phyloP scores from a whole-genome alignment of 129 eudicot species.

The Deinandra increscens region DNA sequence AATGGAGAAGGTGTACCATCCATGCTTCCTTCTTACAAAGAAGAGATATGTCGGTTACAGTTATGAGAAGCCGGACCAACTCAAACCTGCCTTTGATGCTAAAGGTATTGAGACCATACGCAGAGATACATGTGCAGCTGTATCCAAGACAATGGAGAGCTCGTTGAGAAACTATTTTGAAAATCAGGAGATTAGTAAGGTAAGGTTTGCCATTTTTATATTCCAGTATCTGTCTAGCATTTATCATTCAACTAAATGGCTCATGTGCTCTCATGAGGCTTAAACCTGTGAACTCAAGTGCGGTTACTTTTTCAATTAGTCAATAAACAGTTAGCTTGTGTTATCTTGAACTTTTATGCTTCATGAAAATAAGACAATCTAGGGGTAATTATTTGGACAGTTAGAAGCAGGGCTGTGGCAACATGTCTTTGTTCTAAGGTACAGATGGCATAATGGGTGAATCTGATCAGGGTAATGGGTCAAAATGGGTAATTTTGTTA shows the following conservation, averaged over 20 bases:
- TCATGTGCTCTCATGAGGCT: background rate
- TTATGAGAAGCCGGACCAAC: slow-evolving; percentile 78
- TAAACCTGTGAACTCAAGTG: slow-evolving; percentile 14
- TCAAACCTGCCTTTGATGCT: slow-evolving; percentile 81
- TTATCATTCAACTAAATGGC: background rate
- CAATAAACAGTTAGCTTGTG: slow-evolving; percentile 1
- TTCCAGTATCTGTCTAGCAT: background rate
- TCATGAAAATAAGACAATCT: background rate
- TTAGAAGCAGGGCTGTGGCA: slow-evolving; percentile 11
- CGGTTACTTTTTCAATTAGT: background rate
- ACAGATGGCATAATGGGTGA: background rate
- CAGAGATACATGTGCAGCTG: slow-evolving; percentile 95
- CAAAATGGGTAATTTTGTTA: background rate
- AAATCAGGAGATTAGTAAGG: slow-evolving; percentile 64
- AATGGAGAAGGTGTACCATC: slow-evolving; percentile 92
- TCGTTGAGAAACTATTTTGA: slow-evolving; percentile 79
- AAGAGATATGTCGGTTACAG: slow-evolving; percentile 98
- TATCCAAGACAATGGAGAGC: slow-evolving; percentile 86
- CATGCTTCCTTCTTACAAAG: slow-evolving; percentile 94
- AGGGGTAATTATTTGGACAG: background rate
- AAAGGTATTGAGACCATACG: slow-evolving; percentile 96
- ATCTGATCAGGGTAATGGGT: background rate
- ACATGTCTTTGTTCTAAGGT: background rate
- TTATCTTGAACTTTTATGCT: background rate
- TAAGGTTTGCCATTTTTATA: slow-evolving; percentile 23